Evolutionary conservation across 2,329 filamentous ascomycete species (phyloP).

Genomic region (Xylogone sp.): DNA sequence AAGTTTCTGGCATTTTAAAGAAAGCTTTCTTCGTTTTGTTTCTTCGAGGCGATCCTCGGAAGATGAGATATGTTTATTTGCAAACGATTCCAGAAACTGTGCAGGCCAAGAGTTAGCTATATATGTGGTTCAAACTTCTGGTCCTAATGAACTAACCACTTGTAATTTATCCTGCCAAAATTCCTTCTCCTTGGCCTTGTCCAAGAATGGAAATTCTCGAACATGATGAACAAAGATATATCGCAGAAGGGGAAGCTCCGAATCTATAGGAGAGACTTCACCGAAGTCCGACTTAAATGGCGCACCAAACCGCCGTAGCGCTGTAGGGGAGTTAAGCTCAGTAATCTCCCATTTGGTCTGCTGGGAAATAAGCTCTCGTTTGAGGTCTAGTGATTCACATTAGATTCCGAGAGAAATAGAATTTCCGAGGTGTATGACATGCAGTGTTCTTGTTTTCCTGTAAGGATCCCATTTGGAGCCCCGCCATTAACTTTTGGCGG

Average conservation of each 20-base stretch:
- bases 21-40: slow-evolving; percentile 90
- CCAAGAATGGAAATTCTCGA: slow-evolving; percentile 94
- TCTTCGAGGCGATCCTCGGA: slow-evolving; percentile 95
- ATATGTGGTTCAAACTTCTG: neutral
- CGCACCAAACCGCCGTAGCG: slow-evolving; percentile 89
- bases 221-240: slow-evolving; percentile 99
- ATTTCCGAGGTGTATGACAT: slow-evolving; percentile 29
- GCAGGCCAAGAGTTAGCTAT: neutral
- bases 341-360: slow-evolving; percentile 88
- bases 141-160: slow-evolving; percentile 56
- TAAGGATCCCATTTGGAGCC: slow-evolving; percentile 51
- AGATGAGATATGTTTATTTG: slow-evolving; percentile 93
- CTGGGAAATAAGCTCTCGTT: slow-evolving; percentile 86
- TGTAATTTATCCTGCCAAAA: slow-evolving; percentile 99
- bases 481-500: neutral
- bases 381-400: slow-evolving; percentile 64
- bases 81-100: slow-evolving; percentile 94
- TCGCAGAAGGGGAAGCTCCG: slow-evolving; percentile 85
- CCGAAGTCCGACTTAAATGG: slow-evolving; percentile 91
- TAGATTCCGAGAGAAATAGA: slow-evolving; percentile 18
- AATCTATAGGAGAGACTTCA: slow-evolving; percentile 89
- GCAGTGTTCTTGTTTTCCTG: slow-evolving; percentile 99
- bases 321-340: slow-evolving; percentile 92
- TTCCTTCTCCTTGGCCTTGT: slow-evolving; percentile 96
- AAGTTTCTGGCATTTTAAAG: slow-evolving; percentile 88